Conservation (phyloP, 495 filamentous ascomycete species). For the Trichoderma asperelloides region DNA sequence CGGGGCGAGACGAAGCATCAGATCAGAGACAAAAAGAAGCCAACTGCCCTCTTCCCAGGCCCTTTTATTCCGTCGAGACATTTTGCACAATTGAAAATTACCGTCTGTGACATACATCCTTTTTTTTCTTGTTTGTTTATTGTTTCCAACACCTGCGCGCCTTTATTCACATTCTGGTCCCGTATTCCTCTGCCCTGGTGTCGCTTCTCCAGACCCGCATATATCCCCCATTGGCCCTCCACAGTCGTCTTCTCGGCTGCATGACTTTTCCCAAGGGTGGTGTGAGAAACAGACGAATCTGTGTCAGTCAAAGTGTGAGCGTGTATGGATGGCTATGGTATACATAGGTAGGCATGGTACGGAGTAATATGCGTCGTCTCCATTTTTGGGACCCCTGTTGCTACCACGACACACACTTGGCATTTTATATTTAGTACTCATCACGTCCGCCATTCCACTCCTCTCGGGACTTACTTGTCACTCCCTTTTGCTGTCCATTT, state of each 20-base stretch:
- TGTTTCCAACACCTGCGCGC: too few relatives aligned
- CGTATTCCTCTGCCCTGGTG: too few relatives aligned
- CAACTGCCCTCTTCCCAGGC: too few relatives aligned
- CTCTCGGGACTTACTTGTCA: background rate
- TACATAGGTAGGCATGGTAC: too few relatives aligned
- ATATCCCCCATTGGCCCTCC: background rate
- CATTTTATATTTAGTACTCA: conserved; percentile 7
- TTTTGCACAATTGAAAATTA: too few relatives aligned
- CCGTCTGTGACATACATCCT: too few relatives aligned
- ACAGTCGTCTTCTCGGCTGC: background rate
- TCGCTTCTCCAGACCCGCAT: background rate
- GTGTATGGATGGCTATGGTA: background rate
- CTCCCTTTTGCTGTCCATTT: background rate
- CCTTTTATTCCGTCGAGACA: too few relatives aligned
- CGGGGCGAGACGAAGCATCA: background rate
- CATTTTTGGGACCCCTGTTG: background rate
- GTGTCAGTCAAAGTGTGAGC: background rate
- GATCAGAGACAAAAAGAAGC: background rate
- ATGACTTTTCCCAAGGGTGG: background rate
- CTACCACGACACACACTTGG: conserved; percentile 6
- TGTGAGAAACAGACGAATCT: background rate
- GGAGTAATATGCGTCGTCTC: background rate
- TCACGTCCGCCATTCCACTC: background rate
- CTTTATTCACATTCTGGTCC: too few relatives aligned
- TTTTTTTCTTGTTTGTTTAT: too few relatives aligned